phyloP scores from a whole-genome alignment of 192 early-diverging fungal species.

The Podila epigama region DNA sequence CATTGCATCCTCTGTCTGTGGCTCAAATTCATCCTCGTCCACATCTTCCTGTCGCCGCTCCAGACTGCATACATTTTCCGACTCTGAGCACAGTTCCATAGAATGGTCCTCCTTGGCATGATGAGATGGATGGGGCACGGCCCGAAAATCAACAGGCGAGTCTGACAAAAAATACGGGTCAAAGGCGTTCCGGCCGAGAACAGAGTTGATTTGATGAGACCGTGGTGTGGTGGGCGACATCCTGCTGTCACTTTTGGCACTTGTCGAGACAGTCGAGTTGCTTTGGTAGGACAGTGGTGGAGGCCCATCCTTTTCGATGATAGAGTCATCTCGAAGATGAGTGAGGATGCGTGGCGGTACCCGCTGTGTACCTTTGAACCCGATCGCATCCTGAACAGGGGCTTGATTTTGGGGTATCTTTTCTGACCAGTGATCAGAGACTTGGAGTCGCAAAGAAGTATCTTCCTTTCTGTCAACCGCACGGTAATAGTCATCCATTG shows the following conservation, averaged over 20 bases:
- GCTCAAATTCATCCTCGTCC: not conserved
- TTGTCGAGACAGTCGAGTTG: not conserved
- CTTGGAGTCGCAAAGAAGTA: not conserved
- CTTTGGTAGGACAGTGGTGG: conserved; percentile 14
- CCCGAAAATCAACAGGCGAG: conserved; percentile 25
- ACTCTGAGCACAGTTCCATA: conserved; percentile 33
- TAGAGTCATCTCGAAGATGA: not conserved
- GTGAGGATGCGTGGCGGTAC: conserved; percentile 27
- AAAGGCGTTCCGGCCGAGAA: not conserved
- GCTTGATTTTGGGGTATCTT: not conserved
- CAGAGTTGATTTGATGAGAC: conserved; percentile 2
- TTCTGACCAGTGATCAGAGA: not conserved
- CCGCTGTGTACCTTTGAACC: not conserved
- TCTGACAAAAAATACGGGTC: conserved; percentile 12
- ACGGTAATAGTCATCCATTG: too few relatives aligned
- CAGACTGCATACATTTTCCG: conserved; percentile 1
- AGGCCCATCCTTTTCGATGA: conserved; percentile 3
- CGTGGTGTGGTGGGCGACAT: conserved; percentile 37
- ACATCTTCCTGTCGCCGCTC: conserved; percentile 6
- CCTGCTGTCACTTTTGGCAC: conserved; percentile 6
- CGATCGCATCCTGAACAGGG: not conserved
- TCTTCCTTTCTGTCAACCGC: too few relatives aligned
- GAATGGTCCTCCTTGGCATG: conserved; percentile 1
- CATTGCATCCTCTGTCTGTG: conserved; percentile 8
- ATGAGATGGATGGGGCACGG: not conserved